Evolutionary conservation across 208 protist species (phyloP), one percentile per base, ranked within the genome.

Genomic region (Acanthamoeba comandoni): DNA sequence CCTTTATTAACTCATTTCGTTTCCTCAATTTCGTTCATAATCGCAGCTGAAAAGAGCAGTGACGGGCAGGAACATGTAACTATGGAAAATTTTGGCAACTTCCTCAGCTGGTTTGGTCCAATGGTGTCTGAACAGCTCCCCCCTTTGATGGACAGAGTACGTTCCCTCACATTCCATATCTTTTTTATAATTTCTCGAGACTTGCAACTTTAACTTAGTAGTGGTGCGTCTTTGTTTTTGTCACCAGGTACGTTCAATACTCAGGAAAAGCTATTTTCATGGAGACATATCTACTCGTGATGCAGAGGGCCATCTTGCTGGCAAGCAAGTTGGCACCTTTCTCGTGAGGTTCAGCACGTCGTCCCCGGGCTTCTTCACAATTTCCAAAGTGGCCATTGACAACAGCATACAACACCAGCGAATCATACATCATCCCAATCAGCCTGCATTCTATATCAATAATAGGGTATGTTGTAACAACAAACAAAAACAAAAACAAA

Each of bases 321-420:
- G 93, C 8, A 95, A 94, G 55, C 79, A 90, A 35, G 93, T 94
- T 13, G 94, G 94, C 39, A 93, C 93, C 31, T 95, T 95, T 89
- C 71, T 95, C 43, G 93, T 95, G 2, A 19, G 93, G 15, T 95
- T 95, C 57, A 92, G 79, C 29, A 94, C 93, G 2, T 85, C 49
- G 57, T 79, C 82, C 24, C 89, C 80, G 49, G 93, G 91, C 65
- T 84, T 75, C n/a, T 95, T 91, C 48, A 95, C 93, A 9, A 93
- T 95, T 53, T 93, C 91, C 3, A 95, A 95, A 60, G 93, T 95
- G 29, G 92, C 91, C 9, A 71, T 69, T 13, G 89, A 91, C 75
- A 91, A 91, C 35, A 60, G 62, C 52, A 94, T 94, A 48, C 67
- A 88, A 17, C 93, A 94, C 75, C 93, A 94, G 67, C 85, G 93